Base-by-base conservation (phyloP, 73 alveolate genomes). In the Stentor roeselii region DNA sequence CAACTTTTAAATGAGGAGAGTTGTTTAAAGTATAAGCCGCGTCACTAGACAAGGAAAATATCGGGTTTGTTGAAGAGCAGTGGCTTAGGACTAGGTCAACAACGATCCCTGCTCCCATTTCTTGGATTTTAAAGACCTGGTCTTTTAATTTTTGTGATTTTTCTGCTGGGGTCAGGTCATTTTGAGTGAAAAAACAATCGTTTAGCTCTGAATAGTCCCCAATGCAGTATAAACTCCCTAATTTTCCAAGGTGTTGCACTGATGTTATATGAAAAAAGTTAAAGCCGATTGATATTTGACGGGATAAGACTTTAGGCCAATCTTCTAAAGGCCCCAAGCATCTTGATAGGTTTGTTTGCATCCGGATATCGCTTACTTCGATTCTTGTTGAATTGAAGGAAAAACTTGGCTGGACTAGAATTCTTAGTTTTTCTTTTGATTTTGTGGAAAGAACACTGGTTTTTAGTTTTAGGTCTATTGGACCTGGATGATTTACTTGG, bases 61-160 rank as follows among this genome's bases (percentile, higher is more conserved):
- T 94, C 30, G 90, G 95, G 31, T 95, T 84, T 82, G 94, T 92
- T 77, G 85, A 89, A 1, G 99, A 96, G 14, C 99, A 95, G 86
- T 96, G 99, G 91, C 95, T 96, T 31, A 96, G 86, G 59, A 96
- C 98, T 32, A 96, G 93, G 86, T 96, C 99, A 39, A 96, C 93
- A 60, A 96, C 75, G 42, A 85, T 80, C 40, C 80, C 80, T 21
- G 80, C 80, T 21, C 80, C 80, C 1, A 27, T 27, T 67, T 34
- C 34, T 30, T 67, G 50, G 1, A 67, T 1, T 21, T 32, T 34
- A 1, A 1, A 27, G 1, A 67, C 2, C 37, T 27, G 37, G 41
- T 67, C 34, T 67, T 34, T 32, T 34, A 67, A 21, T 67, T 15
- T 21, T n/a, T n/a, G 21, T 27, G 34, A 30, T 32, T 67, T 67